Base-by-base conservation (phyloP, 179 eudicot species). In the Camellia oleifera region DNA sequence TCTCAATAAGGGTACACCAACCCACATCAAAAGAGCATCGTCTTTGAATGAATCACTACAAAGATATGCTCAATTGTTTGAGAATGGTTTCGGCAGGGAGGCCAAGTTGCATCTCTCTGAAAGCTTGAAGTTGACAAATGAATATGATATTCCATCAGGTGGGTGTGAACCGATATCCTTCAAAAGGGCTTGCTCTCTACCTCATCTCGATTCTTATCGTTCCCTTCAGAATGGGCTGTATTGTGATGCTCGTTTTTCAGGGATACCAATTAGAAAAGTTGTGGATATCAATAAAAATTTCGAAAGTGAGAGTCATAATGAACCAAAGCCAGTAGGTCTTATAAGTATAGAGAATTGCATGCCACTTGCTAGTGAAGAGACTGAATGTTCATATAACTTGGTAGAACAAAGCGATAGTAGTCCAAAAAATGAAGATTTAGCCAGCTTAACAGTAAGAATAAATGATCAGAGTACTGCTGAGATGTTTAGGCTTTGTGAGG, bases 31-130 rank as follows among this genome's bases (percentile, higher is more conserved):
- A 64, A 86, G 88, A 67, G 81, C 88, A 18, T 80, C 90, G 2
- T 89, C 92, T 2, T 80, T 89, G 9, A 84, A 86, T 82, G 91
- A 77, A 60, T 92, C 92, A 23, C 32, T 91, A 70, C 85, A 86
- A 17, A 90, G 78, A 83, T 90, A 93, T 69, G 67, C 88, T 66
- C 82, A 78, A 12, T 82, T 93, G 71, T 84, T 86, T 69, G 85
- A 87, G 76, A 83, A 84, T 42, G 82, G 85, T 70, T 86, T 80
- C 12, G 50, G 68, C 62, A 87, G 58, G 46, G 89, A 89, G 52
- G 74, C 50, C 5, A 81, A 81, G 61, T 56, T 62, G n/a, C 65
- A 77, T 17, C 17, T 52, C 44, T 79, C 85, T 5, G 82, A 72
- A 45, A 85, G 86, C 82, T 82, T 86, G 14, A 89, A 72, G 70